phyloP scores from a whole-genome alignment of 2,329 filamentous ascomycete species.

The Ambrosiella cleistominuta region DNA sequence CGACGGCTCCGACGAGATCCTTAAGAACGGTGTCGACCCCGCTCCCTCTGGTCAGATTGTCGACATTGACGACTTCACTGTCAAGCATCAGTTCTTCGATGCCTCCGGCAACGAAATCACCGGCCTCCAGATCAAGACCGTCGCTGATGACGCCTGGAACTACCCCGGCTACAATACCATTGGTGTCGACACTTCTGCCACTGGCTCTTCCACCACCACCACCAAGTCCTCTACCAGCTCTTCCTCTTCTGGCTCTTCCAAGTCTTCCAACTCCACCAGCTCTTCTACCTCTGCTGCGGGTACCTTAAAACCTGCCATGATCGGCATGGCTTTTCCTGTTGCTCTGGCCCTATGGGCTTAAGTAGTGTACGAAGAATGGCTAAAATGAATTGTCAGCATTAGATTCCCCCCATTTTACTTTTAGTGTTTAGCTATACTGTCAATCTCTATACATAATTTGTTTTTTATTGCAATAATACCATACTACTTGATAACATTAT shows the following conservation, averaged over 20 bases:
- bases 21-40: conserved; percentile 55
- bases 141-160: conserved; percentile 29
- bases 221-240: conserved; percentile 1
- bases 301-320: conserved; percentile 12
- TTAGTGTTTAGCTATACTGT: not conserved
- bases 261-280: not conserved
- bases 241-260: conserved; percentile 3
- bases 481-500: not conserved
- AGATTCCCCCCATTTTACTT: conserved; percentile 3
- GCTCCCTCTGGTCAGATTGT: conserved; percentile 52
- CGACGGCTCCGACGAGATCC: conserved; percentile 49
- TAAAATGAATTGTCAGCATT: not conserved
- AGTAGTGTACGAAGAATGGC: not conserved
- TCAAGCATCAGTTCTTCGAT: conserved; percentile 28
- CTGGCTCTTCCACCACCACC: conserved; percentile 2
- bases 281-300: conserved; percentile 9
- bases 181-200: conserved; percentile 12
- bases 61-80: conserved; percentile 44
- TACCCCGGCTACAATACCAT: conserved; percentile 26
- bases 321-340: conserved; percentile 13
- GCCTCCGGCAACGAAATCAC: conserved; percentile 25
- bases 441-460: conserved; percentile 2
- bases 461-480: not conserved
- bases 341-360: conserved; percentile 11
- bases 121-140: conserved; percentile 30